Evolutionary conservation across 2,329 filamentous ascomycete species (phyloP), one percentile per base, ranked within the genome.

Genomic region (Pseudocercospora pini-densiflorae): DNA sequence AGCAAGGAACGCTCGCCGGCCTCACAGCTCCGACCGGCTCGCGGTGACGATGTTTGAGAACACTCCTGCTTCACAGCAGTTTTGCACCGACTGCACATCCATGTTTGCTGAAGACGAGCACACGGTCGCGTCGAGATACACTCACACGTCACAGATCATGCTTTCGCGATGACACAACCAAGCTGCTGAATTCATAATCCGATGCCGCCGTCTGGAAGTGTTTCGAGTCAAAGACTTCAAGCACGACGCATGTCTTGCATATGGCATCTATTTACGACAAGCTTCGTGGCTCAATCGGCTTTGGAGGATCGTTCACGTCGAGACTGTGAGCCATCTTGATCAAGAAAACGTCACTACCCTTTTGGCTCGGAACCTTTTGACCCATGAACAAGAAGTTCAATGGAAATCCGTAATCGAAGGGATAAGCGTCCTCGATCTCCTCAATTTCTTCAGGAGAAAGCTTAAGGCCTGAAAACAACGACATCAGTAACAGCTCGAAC

Each of bases 321-420:
- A 70, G 65, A 47, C 68, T 47, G 10, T 62, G 55, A 19, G 62
- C n/a, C 61, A 68, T 58, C 59, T 68, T 69, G n/a, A 64, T 68
- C 63, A 71, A 53, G n/a, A 80, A 64, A 4, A 81, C 78, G 63
- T 81, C 80, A 6, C 61, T 61, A 1, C 33, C 65, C 27, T 55
- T 62, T 7, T 51, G 43, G 14, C 31, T 59, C 4, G 67, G 67
- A 33, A 14, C 60, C 47, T 63, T 76, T 57, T 79, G 61, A 31
- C 55, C 63, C 49, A 33, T 21, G 75, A 72, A 80, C 78, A 91
- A 75, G 71, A 92, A 87, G 74, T 81, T 86, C 66, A 83, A 79
- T 0, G 91, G 91, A 77, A 92, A 93, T 1, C 90, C 90, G 54
- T 86, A 73, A 54, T 91, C 86, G 69, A 92, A 91, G 0, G 82